These are phyloP conservation scores for Malus asiatica DNA, from an alignment of 306 rosid species.

Conservation along the genomic window DNA sequence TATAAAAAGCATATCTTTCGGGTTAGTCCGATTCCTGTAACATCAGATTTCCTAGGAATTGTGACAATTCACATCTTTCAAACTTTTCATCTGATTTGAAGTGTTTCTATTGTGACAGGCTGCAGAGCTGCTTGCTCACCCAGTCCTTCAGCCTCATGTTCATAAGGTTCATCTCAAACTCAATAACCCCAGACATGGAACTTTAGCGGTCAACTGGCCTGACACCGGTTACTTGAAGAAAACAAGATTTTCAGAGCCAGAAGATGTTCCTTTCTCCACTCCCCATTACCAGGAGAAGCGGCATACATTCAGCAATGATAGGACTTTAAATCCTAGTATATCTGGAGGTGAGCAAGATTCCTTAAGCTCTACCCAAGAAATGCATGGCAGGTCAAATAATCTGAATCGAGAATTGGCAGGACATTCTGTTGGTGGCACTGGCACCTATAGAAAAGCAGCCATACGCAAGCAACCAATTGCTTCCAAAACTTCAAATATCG, in stretches of 20 bases:
- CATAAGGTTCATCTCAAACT: slow-evolving; percentile 75
- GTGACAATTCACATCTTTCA: not conserved
- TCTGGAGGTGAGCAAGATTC: slow-evolving; percentile 80
- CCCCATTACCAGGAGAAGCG: slow-evolving; percentile 40
- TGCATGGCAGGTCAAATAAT: slow-evolving; percentile 48
- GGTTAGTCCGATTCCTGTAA: not conserved
- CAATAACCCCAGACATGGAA: slow-evolving; percentile 60
- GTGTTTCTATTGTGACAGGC: slow-evolving; percentile 56
- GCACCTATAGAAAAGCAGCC: slow-evolving; percentile 33
- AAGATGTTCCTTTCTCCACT: slow-evolving; percentile 28
- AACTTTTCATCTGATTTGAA: slow-evolving; percentile 24
- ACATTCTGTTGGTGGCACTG: slow-evolving; percentile 30
- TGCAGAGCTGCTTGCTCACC: slow-evolving; percentile 75
- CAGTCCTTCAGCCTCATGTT: slow-evolving; percentile 75
- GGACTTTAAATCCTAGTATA: slow-evolving; percentile 72
- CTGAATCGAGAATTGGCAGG: slow-evolving; percentile 43
- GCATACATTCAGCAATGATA: slow-evolving; percentile 54
- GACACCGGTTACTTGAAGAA: slow-evolving; percentile 53
- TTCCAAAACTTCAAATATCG: slow-evolving; percentile 40
- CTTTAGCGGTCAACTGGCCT: slow-evolving; percentile 50
- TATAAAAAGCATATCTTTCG: not conserved
- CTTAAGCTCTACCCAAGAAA: slow-evolving; percentile 59
- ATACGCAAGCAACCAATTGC: slow-evolving; percentile 39
- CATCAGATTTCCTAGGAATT: not conserved
- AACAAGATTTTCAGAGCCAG: slow-evolving; percentile 65